Base-by-base conservation (phyloP, 176 grass and related monocot species). In the Avena eriantha region DNA sequence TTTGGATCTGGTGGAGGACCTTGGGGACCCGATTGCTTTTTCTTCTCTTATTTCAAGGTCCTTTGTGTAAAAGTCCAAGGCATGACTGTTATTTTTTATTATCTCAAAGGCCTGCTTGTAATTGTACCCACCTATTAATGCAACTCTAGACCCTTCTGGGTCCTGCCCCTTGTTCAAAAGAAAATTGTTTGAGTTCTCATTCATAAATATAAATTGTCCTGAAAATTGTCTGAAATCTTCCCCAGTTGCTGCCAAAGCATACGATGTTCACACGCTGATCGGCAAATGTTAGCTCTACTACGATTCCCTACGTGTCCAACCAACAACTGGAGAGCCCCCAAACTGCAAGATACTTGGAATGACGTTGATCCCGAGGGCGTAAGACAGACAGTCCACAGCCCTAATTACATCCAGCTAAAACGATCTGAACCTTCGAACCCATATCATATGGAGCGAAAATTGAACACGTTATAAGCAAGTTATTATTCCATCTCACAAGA, bases 401-500 rank as follows among this genome's bases (percentile, higher is more conserved):
- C 13, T 0, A 39, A 6, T 39, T n/a, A 81, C 17, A 21, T 54
- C 11, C 26, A 53, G 0, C 29, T 36, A 55, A 47, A 70, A 53
- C 16, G 7, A 26, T 19, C 34, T 19, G 4, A 57, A 43, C 46
- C 72, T 31, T 69, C 46, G 34, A 54, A 65, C 19, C 43, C 35
- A 34, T 58, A 34, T 58, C 50, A 50, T 21, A 59, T 79, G 6
- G 41, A 12, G 15, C 53, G 34, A 29, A 47, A 22, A 29, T 50
- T 33, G 63, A 72, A 18, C 31, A 23, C 10, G 51, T 80, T 86
- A 68, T 79, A 54, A 71, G 78, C 79, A 82, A 61, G 68, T 77
- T 76, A 85, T 84, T 84, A 72, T 88, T 88, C 77, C 77, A 43
- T 81, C 19, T 54, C 23, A 35, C 29, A 54, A 82, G 29, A 41